Conservation (phyloP, 495 filamentous ascomycete species). For the Neurospora sp. region DNA sequence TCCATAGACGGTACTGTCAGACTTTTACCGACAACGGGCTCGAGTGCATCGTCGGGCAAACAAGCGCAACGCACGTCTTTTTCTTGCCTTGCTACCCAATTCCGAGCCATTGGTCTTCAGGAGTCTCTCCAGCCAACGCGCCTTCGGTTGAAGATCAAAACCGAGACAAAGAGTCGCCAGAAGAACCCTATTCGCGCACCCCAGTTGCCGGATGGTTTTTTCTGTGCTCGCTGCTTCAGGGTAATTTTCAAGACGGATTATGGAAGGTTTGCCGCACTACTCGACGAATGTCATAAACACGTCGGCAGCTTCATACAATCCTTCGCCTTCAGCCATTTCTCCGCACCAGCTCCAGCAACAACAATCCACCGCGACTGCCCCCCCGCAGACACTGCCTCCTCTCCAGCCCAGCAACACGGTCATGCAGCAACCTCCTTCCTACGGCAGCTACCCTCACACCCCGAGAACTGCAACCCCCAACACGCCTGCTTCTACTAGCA, state of each 20-base stretch:
- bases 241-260: constrained; percentile 28
- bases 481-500: constrained; percentile 50
- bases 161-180: constrained; percentile 1
- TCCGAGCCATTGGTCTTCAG: constrained; percentile 4
- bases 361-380: constrained; percentile 26
- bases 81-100: constrained; percentile 10
- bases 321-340: constrained; percentile 20
- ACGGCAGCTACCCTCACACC: constrained; percentile 54
- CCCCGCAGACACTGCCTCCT: constrained; percentile 61
- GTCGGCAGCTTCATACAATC: constrained; percentile 23
- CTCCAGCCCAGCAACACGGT: constrained; percentile 54
- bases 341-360: constrained; percentile 15
- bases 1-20: not conserved
- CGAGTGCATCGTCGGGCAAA: constrained; percentile 9
- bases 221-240: constrained; percentile 13
- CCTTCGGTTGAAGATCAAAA: not conserved
- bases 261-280: constrained; percentile 26
- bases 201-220: constrained; percentile 23
- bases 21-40: not conserved
- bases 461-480: constrained; percentile 51
- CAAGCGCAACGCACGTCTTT: constrained; percentile 4
- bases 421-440: constrained; percentile 42
- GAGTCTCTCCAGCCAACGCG: constrained; percentile 4
- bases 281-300: constrained; percentile 30
- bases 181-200: constrained; percentile 17